A percentile compares a stretch with the other conserved stretches of the same genome.
phyloP scores from a whole-genome alignment of 371 early-diverging fungal genomes.

The Mucor sp. region DNA sequence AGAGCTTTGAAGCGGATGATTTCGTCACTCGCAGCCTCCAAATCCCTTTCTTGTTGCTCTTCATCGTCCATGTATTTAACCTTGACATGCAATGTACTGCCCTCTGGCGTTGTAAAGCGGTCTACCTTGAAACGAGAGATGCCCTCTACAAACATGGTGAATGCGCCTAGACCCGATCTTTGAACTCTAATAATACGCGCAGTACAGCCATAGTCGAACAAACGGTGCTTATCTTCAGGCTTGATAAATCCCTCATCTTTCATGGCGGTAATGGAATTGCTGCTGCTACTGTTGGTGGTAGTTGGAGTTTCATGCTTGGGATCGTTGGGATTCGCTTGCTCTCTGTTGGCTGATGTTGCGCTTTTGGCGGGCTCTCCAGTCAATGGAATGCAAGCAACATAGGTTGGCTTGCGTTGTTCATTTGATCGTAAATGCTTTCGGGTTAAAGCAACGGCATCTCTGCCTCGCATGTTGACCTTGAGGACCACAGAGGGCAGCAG shows the following conservation, averaged over 20 bases:
- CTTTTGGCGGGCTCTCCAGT: neutral
- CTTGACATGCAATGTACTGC: conserved; percentile 32
- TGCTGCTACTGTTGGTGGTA: neutral
- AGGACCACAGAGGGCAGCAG: conserved; percentile 50
- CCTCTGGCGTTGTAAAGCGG: conserved; percentile 15
- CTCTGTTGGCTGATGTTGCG: neutral
- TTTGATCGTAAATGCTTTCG: conserved; percentile 29
- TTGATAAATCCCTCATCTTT: conserved; percentile 23
- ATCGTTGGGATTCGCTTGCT: neutral
- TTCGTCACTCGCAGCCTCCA: conserved; percentile 48
- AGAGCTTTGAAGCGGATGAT: conserved; percentile 62
- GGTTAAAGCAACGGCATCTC: conserved; percentile 37
- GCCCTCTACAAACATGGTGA: conserved; percentile 46
- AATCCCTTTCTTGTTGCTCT: conserved; percentile 17
- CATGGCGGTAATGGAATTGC: conserved; percentile 8
- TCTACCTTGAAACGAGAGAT: conserved; percentile 38
- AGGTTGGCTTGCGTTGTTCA: conserved; percentile 34
- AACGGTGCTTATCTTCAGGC: conserved; percentile 23
- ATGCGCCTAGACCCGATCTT: conserved; percentile 40
- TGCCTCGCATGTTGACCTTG: conserved; percentile 38
- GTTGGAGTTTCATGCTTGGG: neutral
- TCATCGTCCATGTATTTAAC: conserved; percentile 25
- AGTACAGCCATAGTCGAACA: conserved; percentile 44
- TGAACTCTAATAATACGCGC: conserved; percentile 47
- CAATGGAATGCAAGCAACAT: conserved; percentile 44